Evolutionary conservation across 352 stramenopile genomes (phyloP).

Genomic region (Lagenidium sp.): DNA sequence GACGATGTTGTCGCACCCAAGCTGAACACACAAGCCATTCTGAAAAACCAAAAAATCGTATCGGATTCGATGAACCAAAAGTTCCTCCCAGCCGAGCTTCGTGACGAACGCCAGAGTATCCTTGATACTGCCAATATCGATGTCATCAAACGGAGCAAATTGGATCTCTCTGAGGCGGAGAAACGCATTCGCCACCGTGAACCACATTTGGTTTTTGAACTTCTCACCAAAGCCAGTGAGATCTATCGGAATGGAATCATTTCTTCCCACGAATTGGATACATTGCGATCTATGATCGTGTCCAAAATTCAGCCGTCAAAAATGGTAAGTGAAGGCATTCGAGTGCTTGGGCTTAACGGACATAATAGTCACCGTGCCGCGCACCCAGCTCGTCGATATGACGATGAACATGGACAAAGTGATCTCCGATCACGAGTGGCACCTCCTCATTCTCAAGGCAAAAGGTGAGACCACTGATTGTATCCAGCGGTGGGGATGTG

Average conservation of each 20-base stretch:
- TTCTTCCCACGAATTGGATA: slow-evolving; percentile 70
- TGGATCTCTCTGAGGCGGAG: slow-evolving; percentile 69
- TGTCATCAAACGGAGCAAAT: slow-evolving; percentile 75
- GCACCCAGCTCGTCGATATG: slow-evolving; percentile 61
- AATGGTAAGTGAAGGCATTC: too few relatives aligned
- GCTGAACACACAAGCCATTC: slow-evolving; percentile 40
- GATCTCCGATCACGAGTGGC: slow-evolving; percentile 84
- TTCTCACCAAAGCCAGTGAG: slow-evolving; percentile 74
- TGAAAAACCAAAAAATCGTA: slow-evolving; percentile 69
- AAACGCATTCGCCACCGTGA: slow-evolving; percentile 79
- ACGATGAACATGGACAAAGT: slow-evolving; percentile 80
- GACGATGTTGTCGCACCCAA: slow-evolving; percentile 46
- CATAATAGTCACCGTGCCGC: too few relatives aligned
- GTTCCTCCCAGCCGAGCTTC: slow-evolving; percentile 60
- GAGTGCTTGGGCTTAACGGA: too few relatives aligned
- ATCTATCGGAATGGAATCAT: slow-evolving; percentile 80
- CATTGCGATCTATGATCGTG: slow-evolving; percentile 67
- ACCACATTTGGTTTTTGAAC: slow-evolving; percentile 72
- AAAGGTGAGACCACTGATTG: slow-evolving; percentile 43
- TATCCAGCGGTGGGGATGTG: too few relatives aligned
- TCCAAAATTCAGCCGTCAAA: slow-evolving; percentile 74
- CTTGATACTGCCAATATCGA: slow-evolving; percentile 69
- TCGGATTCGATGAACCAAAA: slow-evolving; percentile 77
- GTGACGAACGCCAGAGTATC: slow-evolving; percentile 43
- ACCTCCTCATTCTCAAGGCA: slow-evolving; percentile 69